These are phyloP conservation scores for Ceratocystiopsis sp. DNA, from an alignment of 2,329 filamentous ascomycete species.

Conservation along the genomic window DNA sequence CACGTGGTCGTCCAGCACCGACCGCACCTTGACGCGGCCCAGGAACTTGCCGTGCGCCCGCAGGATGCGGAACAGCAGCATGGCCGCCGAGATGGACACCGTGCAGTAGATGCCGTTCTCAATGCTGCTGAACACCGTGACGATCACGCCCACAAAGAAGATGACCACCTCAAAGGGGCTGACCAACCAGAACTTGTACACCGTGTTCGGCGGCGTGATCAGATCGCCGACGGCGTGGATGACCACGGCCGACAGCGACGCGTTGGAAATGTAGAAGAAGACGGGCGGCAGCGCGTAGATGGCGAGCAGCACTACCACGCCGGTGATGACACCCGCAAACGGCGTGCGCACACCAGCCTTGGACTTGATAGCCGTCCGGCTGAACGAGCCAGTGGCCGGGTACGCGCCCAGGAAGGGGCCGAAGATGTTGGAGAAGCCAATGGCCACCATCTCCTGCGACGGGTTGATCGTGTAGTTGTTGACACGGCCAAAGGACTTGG, in stretches of 20 bases:
- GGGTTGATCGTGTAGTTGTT: slow-evolving; percentile 97
- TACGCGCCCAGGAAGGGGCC: slow-evolving; percentile 87
- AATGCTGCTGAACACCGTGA: slow-evolving; percentile 76
- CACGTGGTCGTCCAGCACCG: slow-evolving; percentile 60
- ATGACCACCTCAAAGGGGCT: slow-evolving; percentile 81
- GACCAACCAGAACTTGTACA: slow-evolving; percentile 92
- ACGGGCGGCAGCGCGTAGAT: slow-evolving; percentile 62
- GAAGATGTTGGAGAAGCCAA: slow-evolving; percentile 79
- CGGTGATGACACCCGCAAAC: slow-evolving; percentile 62
- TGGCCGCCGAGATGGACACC: slow-evolving; percentile 54
- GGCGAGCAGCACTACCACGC: slow-evolving; percentile 56
- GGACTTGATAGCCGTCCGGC: slow-evolving; percentile 65
- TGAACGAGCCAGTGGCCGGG: slow-evolving; percentile 62
- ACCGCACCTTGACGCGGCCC: slow-evolving; percentile 68
- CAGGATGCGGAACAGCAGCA: slow-evolving; percentile 70
- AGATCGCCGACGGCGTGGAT: slow-evolving; percentile 73
- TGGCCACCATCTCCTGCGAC: slow-evolving; percentile 90
- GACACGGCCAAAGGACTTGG: slow-evolving; percentile 92
- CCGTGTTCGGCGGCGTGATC: slow-evolving; percentile 74
- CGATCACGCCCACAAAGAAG: slow-evolving; percentile 83
- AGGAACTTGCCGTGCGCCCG: slow-evolving; percentile 73
- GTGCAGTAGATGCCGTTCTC: slow-evolving; percentile 89
- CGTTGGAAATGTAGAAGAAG: slow-evolving; percentile 66
- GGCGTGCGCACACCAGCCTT: slow-evolving; percentile 72
- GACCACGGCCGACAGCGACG: slow-evolving; percentile 57